These are phyloP conservation scores for Claviceps sp. DNA, from an alignment of 2,329 filamentous ascomycete genomes.

Conservation along the genomic window DNA sequence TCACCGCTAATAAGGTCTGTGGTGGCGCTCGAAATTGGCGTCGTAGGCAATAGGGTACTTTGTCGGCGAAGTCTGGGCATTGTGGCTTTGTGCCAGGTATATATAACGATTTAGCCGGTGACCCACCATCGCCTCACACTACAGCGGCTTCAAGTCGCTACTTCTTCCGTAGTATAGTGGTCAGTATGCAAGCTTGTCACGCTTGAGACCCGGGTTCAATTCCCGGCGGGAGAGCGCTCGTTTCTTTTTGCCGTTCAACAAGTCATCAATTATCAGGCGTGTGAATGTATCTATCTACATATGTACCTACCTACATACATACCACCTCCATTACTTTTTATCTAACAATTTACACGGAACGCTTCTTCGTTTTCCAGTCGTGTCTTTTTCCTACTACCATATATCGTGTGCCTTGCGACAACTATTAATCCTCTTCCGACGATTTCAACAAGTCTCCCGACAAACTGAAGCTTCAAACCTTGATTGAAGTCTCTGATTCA, in stretches of 20 bases:
- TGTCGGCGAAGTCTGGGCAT: too few species aligned
- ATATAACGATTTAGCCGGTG: background rate
- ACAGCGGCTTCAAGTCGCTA: background rate
- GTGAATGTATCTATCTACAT: background rate
- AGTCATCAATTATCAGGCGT: background rate
- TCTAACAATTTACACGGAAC: background rate
- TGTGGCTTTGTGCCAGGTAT: too few species aligned
- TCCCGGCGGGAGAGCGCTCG: background rate
- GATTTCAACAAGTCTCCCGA: too few species aligned
- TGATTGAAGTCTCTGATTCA: too few species aligned
- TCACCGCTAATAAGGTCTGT: too few species aligned
- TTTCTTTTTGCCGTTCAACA: background rate
- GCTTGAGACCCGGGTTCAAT: conserved; percentile 3
- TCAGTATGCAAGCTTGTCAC: background rate
- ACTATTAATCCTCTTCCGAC: too few species aligned
- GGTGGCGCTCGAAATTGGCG: too few species aligned
- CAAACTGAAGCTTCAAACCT: too few species aligned
- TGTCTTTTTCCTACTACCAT: too few species aligned
- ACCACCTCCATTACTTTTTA: background rate
- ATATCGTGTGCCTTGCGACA: too few species aligned
- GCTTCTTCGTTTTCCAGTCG: background rate
- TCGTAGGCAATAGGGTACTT: too few species aligned
- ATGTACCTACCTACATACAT: background rate
- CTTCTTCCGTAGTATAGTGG: conserved; percentile 1
- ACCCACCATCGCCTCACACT: background rate